Base-by-base conservation (phyloP, 106 monocot species). In the Dactylorhiza incarnata region DNA sequence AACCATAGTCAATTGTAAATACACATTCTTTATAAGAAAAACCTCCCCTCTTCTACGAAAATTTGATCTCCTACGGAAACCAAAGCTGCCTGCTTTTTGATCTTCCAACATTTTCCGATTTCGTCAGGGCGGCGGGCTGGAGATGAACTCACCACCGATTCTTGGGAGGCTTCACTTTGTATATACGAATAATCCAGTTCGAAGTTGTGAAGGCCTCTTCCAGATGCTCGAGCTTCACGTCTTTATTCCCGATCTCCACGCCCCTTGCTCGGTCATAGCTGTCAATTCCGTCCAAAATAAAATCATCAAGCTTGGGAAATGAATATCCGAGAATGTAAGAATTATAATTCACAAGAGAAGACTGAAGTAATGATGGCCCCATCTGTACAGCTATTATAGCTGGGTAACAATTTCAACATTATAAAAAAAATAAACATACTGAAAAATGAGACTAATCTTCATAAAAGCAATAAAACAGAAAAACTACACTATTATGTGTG, bases 191-290 rank as follows among this genome's bases (percentile, higher is more conserved):
- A 19, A 91, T 91, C 91, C 91, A 91, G 77, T 91, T 91, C 74
- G 84, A 86, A 51, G 91, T 91, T 74, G 91, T 91, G 68, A 82
- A 88, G 44, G 91, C 88, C 74, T 91, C 91, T 71, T 91, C 91
- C 80, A 91, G 82, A 80, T 91, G 77, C 75, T 91, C 91, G 15
- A 91, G 91, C 76, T 88, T 86, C 44, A 91, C 78, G 73, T 91
- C 86, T 78, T 91, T 91, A 67, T 91, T 91, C 52, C 91, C 91
- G 17, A 91, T 91, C 74, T 91, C 91, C 65, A 91, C 91, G 51
- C 91, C 91, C 73, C 91, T 84, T 50, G 83, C 91, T 22, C 91
- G 91, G 77, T 91, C 91, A 72, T 88, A 91, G 73, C 91, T 91
- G 79, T 37, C 68, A 24, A 56, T 14, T 68, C 9, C 10, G 46